Percentiles rank a stretch among this genome's conserved stretches.
Evolutionary conservation across 1,284 basidiomycete genomes (phyloP).

Genomic region (Rhodotorula sp.): DNA sequence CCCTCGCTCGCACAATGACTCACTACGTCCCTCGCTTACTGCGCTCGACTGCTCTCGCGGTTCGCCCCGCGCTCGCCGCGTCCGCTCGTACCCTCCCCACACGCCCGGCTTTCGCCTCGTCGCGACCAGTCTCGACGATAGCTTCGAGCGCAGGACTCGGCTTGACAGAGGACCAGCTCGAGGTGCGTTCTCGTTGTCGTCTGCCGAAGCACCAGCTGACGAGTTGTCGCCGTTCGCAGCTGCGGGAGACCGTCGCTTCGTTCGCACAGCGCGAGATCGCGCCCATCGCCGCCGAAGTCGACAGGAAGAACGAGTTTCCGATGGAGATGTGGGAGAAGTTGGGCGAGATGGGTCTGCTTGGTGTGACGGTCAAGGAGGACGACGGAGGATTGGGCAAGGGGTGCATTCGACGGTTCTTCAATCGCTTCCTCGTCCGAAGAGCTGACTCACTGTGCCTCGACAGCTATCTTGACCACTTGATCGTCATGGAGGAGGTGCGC

Average conservation of each 20-base stretch:
- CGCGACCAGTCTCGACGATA: conserved; percentile 45
- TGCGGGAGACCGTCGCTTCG: conserved; percentile 69
- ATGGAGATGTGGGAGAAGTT: conserved; percentile 82
- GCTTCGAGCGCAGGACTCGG: conserved; percentile 50
- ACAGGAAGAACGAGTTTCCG: conserved; percentile 54
- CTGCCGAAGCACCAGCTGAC: neutral
- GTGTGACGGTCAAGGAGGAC: conserved; percentile 75
- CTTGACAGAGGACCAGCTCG: conserved; percentile 76
- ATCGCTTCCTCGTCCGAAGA: too few relatives aligned
- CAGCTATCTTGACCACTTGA: conserved; percentile 75
- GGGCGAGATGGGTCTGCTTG: conserved; percentile 70
- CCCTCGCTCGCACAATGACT: neutral
- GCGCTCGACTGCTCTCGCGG: neutral
- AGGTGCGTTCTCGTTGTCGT: conserved; percentile 56
- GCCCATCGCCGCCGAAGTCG: conserved; percentile 77
- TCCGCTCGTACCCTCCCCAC: neutral
- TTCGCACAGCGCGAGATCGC: conserved; percentile 79
- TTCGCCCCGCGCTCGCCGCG: neutral
- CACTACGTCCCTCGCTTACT: conserved; percentile 13
- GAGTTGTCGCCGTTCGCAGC: conserved; percentile 55
- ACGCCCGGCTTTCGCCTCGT: conserved; percentile 52
- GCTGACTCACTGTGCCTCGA: neutral
- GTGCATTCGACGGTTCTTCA: conserved; percentile 51
- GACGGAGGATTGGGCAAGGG: conserved; percentile 61
- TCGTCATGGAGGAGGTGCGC: conserved; percentile 71